phyloP scores from a whole-genome alignment of 371 early-diverging fungal genomes.

The Coemansia linderi region DNA sequence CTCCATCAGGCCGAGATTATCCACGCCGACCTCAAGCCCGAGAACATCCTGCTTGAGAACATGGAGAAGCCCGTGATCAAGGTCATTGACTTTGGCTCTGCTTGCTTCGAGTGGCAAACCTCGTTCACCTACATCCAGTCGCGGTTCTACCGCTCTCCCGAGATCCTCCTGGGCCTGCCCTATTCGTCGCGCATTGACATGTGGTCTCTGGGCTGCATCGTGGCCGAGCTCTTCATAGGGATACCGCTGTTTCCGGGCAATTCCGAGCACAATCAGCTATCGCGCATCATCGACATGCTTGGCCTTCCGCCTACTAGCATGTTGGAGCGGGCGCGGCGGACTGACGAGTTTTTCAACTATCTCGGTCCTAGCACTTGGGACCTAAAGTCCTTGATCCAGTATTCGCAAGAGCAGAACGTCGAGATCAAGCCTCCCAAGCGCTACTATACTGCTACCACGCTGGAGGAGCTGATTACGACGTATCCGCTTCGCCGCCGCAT shows the following conservation, averaged over 20 bases:
- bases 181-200: constrained; percentile 95
- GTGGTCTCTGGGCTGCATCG: constrained; percentile 99
- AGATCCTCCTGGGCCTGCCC: constrained; percentile 90
- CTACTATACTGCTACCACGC: constrained; percentile 76
- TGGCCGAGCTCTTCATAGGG: constrained; percentile 94
- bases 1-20: constrained; percentile 84
- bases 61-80: constrained; percentile 84
- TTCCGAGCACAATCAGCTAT: constrained; percentile 87
- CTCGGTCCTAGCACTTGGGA: constrained; percentile 58
- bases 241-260: constrained; percentile 91
- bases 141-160: constrained; percentile 96
- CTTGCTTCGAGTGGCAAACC: constrained; percentile 83
- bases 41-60: constrained; percentile 90
- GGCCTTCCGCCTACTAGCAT: constrained; percentile 84
- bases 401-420: constrained; percentile 70
- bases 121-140: constrained; percentile 94
- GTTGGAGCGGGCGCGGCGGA: constrained; percentile 80
- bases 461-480: constrained; percentile 77
- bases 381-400: constrained; percentile 82
- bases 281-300: constrained; percentile 83
- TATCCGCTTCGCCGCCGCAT: constrained; percentile 72
- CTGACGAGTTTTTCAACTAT: constrained; percentile 74
- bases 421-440: constrained; percentile 84
- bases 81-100: constrained; percentile 98
- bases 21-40: constrained; percentile 99